Evolutionary conservation across 306 rosid species (phyloP), one percentile per base, ranked within the genome.

Genomic region (Prunus salicina): DNA sequence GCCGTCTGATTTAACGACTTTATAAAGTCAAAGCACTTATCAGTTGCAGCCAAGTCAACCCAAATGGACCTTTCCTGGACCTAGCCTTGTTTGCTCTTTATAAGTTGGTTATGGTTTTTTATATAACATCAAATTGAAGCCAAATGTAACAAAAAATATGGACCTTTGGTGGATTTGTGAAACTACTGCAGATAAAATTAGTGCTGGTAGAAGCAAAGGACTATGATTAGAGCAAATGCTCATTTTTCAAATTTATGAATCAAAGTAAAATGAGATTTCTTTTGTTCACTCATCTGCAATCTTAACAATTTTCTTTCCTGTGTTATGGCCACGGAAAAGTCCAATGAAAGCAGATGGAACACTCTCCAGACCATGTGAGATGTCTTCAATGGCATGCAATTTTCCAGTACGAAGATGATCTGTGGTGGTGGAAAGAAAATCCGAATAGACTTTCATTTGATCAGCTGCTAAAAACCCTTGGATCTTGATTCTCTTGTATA

Each of bases 301-400:
- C 62, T 71, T 81, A 5, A 91, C 83, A 15, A 91, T 45, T 64
- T 85, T 93, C 89, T 93, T 93, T 67, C 98, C 98, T 9, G 84
- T 46, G 53, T 93, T 93, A 28, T 84, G 83, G 34, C 96, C 94
- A 0, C 45, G 49, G 74, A 91, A 93, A 53, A 89, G 87, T 58
- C 88, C 96, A 66, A 86, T 43, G 43, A 93, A 93, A 78, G 93
- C 87, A 10, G 89, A 77, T 16, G 98, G 89, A 50, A 91, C 80
- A 79, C 41, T 84, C 73, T 91, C 91, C 58, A 93, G 57, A 11
- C 97, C 97, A 0, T 9, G 5, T 1, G 91, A 86, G 30, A 83
- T 51, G 77, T 93, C 93, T 79, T 93, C 97, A 24, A 91, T 30
- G 3, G 71, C 75, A 9, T 85, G 78, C 32, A 91, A 49, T 27